These are phyloP conservation scores for Trichoderma sp. DNA, from an alignment of 2,329 filamentous ascomycete genomes.

Conservation along the genomic window DNA sequence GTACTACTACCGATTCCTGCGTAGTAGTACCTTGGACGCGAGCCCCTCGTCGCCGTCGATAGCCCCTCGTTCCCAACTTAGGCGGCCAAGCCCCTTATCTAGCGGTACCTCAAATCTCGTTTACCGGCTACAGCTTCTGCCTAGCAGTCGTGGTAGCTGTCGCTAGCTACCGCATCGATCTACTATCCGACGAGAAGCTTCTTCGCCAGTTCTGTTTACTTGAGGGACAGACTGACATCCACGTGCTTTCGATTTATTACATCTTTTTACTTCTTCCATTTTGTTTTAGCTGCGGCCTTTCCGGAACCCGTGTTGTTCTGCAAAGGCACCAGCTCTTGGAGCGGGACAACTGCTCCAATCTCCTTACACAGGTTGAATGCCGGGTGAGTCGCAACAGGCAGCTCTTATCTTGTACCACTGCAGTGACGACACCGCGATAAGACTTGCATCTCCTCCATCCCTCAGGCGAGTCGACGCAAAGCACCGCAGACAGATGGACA, in stretches of 20 bases:
- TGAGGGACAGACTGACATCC: neutral
- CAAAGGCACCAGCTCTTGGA: conserved; percentile 19
- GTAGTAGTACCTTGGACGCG: conserved; percentile 18
- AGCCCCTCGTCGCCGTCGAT: conserved; percentile 25
- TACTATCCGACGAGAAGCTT: conserved; percentile 14
- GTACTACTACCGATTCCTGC: conserved; percentile 2
- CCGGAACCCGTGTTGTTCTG: conserved; percentile 20
- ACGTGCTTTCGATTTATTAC: neutral
- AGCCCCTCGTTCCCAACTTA: conserved; percentile 18
- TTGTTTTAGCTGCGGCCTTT: neutral
- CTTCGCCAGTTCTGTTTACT: neutral
- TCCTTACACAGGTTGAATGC: conserved; percentile 26
- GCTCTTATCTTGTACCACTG: conserved; percentile 21
- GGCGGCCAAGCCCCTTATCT: conserved; percentile 24
- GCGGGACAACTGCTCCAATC: conserved; percentile 27
- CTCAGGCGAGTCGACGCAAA: neutral
- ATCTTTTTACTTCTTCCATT: neutral
- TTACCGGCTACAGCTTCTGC: conserved; percentile 5
- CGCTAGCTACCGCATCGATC: neutral
- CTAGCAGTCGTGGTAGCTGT: neutral
- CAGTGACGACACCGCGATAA: conserved; percentile 19
- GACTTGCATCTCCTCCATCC: conserved; percentile 13
- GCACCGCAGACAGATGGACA: conserved; percentile 6
- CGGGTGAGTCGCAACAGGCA: conserved; percentile 21
- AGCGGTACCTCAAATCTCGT: conserved; percentile 24